Evolutionary conservation across 257 asterid genomes (phyloP), one percentile per base, ranked within the genome.

Genomic region (Solanum lycopersicoides): DNA sequence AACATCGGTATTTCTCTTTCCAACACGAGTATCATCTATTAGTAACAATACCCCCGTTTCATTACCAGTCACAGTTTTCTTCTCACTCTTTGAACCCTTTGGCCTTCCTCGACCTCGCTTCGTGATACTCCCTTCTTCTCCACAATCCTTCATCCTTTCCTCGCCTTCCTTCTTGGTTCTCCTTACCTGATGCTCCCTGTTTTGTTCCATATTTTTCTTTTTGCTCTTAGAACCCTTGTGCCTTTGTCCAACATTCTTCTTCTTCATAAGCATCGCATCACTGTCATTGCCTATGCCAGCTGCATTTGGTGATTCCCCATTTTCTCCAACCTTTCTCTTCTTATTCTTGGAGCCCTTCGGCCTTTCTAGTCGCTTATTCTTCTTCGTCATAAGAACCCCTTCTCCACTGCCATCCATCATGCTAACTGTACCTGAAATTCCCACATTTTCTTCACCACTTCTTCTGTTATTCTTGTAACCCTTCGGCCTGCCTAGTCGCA

Each of bases 261-360:
- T 23, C 35, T 18, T 41, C 23, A 85, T 50, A 88, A 68, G 60
- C 15, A 32, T 63, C 18, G 20, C 76, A 8, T 65, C 83, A 47
- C 47, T 4, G 45, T 68, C 87, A 69, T 66, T 21, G 44, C 35
- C 69, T 82, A 74, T 41, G 41, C 23, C 85, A 72, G 39, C 73
- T 47, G 18, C 82, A 80, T 12, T 37, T 42, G 35, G 63, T 14
- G 20, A 37, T 42, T 53, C 50, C 41, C 41, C 85, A 56, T 28
- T 88, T 39, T 88, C 39, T 18, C 77, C 72, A 60, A 65, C 68
- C 60, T 85, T 68, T 73, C 76, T 72, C 86, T 63, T 85, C 86
- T 90, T 89, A 60, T 87, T 88, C 73, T 60, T 86, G 12, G 86
- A 90, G 79, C 93, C 93, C 84, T 90, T 91, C 11, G 91, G 93